Evolutionary conservation across 495 filamentous ascomycete genomes (phyloP).

Genomic region (Talaromyces proteolyticus): DNA sequence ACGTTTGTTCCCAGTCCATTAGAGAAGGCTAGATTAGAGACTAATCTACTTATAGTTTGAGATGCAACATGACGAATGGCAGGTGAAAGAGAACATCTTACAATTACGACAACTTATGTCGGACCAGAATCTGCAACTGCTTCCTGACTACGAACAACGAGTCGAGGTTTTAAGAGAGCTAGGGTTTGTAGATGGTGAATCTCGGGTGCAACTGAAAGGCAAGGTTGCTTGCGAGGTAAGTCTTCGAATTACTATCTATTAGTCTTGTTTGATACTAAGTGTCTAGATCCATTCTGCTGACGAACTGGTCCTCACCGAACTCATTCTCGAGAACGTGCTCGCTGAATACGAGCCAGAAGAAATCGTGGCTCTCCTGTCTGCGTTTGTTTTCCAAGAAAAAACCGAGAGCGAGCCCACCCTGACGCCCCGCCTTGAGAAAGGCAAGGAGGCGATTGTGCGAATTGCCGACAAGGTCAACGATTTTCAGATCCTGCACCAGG

Average conservation of each 20-base stretch:
- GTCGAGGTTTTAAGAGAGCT: constrained; percentile 87
- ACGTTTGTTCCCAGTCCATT: constrained; percentile 46
- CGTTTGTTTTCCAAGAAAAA: constrained; percentile 99
- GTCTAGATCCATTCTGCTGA: constrained; percentile 84
- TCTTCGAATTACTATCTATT: not conserved
- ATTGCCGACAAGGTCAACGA: constrained; percentile 89
- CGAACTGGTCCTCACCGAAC: constrained; percentile 93
- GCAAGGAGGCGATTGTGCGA: constrained; percentile 76
- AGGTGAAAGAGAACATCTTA: constrained; percentile 84
- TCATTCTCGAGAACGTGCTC: constrained; percentile 93
- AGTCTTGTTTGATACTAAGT: not conserved
- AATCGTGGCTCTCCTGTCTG: constrained; percentile 87
- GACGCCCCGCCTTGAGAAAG: constrained; percentile 75
- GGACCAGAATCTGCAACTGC: constrained; percentile 90
- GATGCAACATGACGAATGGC: constrained; percentile 92
- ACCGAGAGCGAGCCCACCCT: constrained; percentile 80
- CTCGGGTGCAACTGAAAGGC: constrained; percentile 87
- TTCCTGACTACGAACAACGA: constrained; percentile 97
- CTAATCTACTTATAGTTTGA: constrained; percentile 51
- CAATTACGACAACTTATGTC: constrained; percentile 82
- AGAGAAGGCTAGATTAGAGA: not conserved
- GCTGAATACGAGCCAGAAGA: constrained; percentile 94
- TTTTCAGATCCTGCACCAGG: constrained; percentile 81
- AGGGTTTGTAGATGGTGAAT: constrained; percentile 78
- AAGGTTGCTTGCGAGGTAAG: constrained; percentile 89